These are phyloP conservation scores for Mycena amicta DNA, from an alignment of 768 basidiomycete genomes.

Conservation along the genomic window DNA sequence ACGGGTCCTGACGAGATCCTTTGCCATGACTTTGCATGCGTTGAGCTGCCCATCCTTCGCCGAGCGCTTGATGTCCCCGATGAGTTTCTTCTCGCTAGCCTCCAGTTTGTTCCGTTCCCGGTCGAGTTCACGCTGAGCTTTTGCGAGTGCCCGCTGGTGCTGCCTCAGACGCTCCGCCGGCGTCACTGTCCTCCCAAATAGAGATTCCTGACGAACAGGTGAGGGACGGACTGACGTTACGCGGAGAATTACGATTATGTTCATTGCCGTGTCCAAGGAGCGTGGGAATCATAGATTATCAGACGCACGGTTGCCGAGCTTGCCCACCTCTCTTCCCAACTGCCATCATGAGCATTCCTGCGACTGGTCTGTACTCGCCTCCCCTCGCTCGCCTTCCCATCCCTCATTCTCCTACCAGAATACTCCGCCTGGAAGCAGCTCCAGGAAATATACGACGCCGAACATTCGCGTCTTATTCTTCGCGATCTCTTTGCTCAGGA, in stretches of 20 bases:
- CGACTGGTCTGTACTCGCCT: conserved; percentile 40
- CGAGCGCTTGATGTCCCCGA: conserved; percentile 93
- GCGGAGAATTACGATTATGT: conserved; percentile 61
- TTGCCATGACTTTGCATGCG: conserved; percentile 99
- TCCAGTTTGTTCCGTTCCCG: conserved; percentile 94
- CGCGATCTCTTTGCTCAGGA: conserved; percentile 93
- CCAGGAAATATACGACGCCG: conserved; percentile 75
- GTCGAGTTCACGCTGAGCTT: conserved; percentile 97
- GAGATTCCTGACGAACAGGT: conserved; percentile 70
- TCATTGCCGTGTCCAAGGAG: conserved; percentile 49
- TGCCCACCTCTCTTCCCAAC: conserved; percentile 11
- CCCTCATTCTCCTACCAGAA: conserved; percentile 48
- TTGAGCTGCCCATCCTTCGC: conserved; percentile 96
- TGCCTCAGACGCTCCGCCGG: conserved; percentile 96
- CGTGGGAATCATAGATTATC: conserved; percentile 9
- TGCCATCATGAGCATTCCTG: conserved; percentile 60
- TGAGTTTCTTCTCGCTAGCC: conserved; percentile 94
- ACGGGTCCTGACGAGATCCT: conserved; percentile 94
- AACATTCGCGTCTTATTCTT: conserved; percentile 75
- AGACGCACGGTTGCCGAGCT: background rate
- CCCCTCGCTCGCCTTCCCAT: background rate
- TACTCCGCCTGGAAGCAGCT: conserved; percentile 92
- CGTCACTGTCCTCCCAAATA: conserved; percentile 92
- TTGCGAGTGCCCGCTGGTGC: conserved; percentile 93
- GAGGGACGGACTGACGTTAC: background rate